Percentiles rank a stretch among this genome's conserved stretches.
Evolutionary conservation across 805 yeast genomes (phyloP).

Genomic region (Torulaspora quercuum): DNA sequence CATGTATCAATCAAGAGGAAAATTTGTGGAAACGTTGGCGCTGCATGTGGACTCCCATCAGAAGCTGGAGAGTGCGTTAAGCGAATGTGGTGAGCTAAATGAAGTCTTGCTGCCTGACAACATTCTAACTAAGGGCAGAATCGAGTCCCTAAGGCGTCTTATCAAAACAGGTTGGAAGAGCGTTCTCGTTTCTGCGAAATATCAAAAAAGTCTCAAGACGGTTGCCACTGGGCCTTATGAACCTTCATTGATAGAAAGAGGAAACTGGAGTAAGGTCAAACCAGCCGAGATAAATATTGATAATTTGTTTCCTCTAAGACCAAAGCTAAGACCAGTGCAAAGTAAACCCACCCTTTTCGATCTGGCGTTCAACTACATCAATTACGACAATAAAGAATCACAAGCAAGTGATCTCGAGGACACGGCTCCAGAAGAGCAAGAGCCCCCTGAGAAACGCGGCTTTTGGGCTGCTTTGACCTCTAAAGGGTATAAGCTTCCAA

Average conservation of each 20-base stretch:
- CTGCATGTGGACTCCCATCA: constrained; percentile 28
- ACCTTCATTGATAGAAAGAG: constrained; percentile 42
- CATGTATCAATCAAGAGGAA: constrained; percentile 30
- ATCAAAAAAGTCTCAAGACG: constrained; percentile 26
- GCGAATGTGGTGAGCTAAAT: constrained; percentile 9
- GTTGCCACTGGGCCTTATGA: constrained; percentile 12
- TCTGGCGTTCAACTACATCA: constrained; percentile 78
- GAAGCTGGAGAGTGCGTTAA: constrained; percentile 18
- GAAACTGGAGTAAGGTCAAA: constrained; percentile 18
- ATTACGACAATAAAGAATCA: constrained; percentile 38
- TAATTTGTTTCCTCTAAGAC: constrained; percentile 34
- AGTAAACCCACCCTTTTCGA: constrained; percentile 91
- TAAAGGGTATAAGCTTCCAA: too few species aligned
- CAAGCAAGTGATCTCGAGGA: constrained; percentile 13
- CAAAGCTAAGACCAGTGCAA: constrained; percentile 56
- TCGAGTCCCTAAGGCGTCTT: constrained; percentile 48
- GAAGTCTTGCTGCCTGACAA: constrained; percentile 23
- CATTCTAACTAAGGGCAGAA: constrained; percentile 36
- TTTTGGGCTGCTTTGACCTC: constrained; percentile 74
- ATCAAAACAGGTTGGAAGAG: constrained; percentile 39
- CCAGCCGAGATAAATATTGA: constrained; percentile 25
- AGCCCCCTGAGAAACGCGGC: constrained; percentile 53
- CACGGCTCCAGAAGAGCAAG: constrained; percentile 16
- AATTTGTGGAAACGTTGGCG: constrained; percentile 33
- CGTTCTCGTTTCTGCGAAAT: constrained; percentile 36